Conservation (phyloP, 2,329 filamentous ascomycete species). For the Cryphonectria naterciae region DNA sequence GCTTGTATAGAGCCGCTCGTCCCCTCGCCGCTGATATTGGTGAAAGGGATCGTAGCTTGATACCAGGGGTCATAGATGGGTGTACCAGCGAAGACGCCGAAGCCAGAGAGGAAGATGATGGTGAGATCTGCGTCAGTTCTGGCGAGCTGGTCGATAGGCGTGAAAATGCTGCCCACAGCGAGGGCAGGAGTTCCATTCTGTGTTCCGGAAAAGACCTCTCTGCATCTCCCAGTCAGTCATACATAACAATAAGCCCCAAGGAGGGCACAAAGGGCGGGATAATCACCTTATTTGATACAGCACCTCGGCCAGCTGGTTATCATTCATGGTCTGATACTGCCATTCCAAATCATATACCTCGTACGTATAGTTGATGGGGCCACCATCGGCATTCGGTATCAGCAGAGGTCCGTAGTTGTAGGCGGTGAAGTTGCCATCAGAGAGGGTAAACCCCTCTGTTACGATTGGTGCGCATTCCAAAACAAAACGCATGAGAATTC, state of each 20-base stretch:
- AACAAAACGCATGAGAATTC: conserved; percentile 22
- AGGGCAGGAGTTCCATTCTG: background rate
- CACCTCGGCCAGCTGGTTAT: too few species aligned
- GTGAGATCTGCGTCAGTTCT: conserved; percentile 7
- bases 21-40: background rate
- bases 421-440: conserved; percentile 14
- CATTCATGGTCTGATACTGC: background rate
- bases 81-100: background rate
- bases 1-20: rapidly evolving
- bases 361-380: conserved; percentile 12
- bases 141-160: background rate
- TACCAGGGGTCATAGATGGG: conserved; percentile 22
- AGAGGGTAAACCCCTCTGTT: conserved; percentile 12
- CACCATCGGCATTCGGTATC: background rate
- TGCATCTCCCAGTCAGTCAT: background rate
- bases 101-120: conserved; percentile 20
- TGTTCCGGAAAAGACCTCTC: background rate
- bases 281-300: background rate
- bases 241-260: background rate
- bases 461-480: conserved; percentile 21
- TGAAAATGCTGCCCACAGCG: background rate
- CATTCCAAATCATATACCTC: conserved; percentile 5
- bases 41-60: background rate
- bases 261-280: conserved; percentile 1
- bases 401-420: conserved; percentile 21